Evolutionary conservation across 805 yeast species (phyloP).

Genomic region (Debaryomyces maramus): DNA sequence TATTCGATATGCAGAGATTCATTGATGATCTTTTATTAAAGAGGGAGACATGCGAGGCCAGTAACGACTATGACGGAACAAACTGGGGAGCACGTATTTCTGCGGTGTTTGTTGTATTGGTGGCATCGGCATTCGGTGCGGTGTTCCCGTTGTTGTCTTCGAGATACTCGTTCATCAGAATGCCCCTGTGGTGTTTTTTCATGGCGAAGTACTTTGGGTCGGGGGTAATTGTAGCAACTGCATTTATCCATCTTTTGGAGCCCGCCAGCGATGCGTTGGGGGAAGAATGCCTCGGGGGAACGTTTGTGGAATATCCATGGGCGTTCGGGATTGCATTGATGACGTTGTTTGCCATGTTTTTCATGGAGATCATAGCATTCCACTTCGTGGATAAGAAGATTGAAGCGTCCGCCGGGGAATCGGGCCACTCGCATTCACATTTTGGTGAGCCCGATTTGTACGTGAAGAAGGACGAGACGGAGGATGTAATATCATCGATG

Average conservation of each 20-base stretch:
- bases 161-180: slow-evolving; percentile 53
- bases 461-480: slow-evolving; percentile 25
- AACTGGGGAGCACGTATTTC: slow-evolving; percentile 54
- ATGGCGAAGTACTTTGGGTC: slow-evolving; percentile 31
- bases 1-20: slow-evolving; percentile 1
- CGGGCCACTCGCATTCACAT: slow-evolving; percentile 51
- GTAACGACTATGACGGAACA: slow-evolving; percentile 47
- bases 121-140: slow-evolving; percentile 54
- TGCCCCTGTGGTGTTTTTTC: slow-evolving; percentile 61
- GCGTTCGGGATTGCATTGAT: slow-evolving; percentile 33
- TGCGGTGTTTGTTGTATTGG: slow-evolving; percentile 59
- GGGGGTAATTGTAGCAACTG: slow-evolving; percentile 39
- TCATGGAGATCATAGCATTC: slow-evolving; percentile 27
- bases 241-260: slow-evolving; percentile 34
- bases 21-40: slow-evolving; percentile 39
- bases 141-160: slow-evolving; percentile 65
- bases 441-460: slow-evolving; percentile 46
- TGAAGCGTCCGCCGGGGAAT: neutral
- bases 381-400: slow-evolving; percentile 6
- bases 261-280: slow-evolving; percentile 26
- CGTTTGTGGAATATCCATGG: slow-evolving; percentile 29
- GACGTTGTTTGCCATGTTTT: slow-evolving; percentile 30
- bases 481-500: slow-evolving; percentile 1
- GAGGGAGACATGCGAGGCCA: slow-evolving; percentile 39
- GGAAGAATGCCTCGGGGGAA: slow-evolving; percentile 29